phyloP scores from a whole-genome alignment of 129 eudicot species.

The sunflower (Helianthus annuus) region DNA sequence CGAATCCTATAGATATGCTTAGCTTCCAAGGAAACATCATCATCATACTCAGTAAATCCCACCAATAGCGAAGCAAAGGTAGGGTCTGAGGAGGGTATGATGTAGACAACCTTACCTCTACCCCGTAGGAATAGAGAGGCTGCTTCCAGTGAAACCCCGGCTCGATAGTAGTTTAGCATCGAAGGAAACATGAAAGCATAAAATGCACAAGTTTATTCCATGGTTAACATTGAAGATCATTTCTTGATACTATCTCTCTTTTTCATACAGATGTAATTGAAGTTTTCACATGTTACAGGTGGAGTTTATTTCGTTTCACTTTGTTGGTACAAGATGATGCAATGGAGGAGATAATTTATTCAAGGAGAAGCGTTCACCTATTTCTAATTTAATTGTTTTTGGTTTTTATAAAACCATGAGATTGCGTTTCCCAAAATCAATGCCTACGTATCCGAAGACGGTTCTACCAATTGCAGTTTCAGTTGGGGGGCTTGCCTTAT shows the following conservation, averaged over 20 bases:
- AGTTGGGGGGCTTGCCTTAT: conserved; percentile 70
- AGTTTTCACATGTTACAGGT: conserved; percentile 21
- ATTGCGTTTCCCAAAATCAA: conserved; percentile 29
- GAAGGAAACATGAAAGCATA: conserved; percentile 14
- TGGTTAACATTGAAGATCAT: neutral
- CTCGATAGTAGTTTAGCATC: neutral
- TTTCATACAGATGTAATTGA: neutral
- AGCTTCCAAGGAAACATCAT: conserved; percentile 4
- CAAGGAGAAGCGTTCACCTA: conserved; percentile 15
- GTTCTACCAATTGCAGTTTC: conserved; percentile 58
- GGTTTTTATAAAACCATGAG: conserved; percentile 37
- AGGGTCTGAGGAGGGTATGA: too few species aligned
- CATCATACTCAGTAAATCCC: too few species aligned
- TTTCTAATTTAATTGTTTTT: neutral
- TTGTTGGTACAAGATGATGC: conserved; percentile 25
- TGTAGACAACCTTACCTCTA: too few species aligned
- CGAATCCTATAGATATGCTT: neutral
- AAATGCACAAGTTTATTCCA: neutral
- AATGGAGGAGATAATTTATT: conserved; percentile 20
- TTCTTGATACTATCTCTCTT: neutral
- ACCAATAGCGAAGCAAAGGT: too few species aligned
- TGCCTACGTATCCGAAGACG: conserved; percentile 55
- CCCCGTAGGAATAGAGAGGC: too few species aligned
- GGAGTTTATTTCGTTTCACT: conserved; percentile 7
- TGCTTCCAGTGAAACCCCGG: too few species aligned